Conservation (phyloP, 768 basidiomycete species). For the Boletus edulis region DNA sequence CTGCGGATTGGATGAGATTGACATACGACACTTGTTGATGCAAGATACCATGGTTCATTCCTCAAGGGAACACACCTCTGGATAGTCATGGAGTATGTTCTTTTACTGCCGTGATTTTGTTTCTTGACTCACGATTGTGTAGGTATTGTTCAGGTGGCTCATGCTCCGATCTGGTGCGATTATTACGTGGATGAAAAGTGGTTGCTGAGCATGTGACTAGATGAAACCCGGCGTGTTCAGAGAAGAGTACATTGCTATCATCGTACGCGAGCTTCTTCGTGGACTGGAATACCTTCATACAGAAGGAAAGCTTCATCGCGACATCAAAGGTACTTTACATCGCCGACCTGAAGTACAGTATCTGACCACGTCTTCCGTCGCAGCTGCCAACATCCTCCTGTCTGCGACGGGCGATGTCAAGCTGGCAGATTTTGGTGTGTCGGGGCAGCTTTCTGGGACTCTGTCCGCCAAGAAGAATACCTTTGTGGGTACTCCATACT, state of each 20-base stretch:
- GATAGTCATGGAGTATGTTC: constrained; percentile 95
- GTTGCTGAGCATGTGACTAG: constrained; percentile 39
- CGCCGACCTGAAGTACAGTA: no score
- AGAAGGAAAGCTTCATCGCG: constrained; percentile 97
- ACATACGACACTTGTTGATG: constrained; percentile 26
- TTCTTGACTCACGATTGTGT: constrained; percentile 8
- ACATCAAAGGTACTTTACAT: constrained; percentile 83
- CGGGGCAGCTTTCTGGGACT: constrained; percentile 92
- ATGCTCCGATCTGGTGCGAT: constrained; percentile 88
- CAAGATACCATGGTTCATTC: constrained; percentile 92
- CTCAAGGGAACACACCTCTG: constrained; percentile 95
- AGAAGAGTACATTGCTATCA: constrained; percentile 98
- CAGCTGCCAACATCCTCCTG: constrained; percentile 92
- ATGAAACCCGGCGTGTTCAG: constrained; percentile 98
- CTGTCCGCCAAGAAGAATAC: constrained; percentile 96
- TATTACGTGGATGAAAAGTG: not conserved
- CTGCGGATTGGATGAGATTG: constrained; percentile 33
- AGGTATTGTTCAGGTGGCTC: constrained; percentile 98
- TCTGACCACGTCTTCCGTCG: not conserved
- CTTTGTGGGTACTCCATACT: constrained; percentile 96
- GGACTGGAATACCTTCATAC: constrained; percentile 95
- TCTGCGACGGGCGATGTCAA: constrained; percentile 95
- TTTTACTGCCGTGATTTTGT: not conserved
- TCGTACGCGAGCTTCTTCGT: constrained; percentile 85
- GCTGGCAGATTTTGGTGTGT: constrained; percentile 97